Evolutionary conservation across 495 filamentous ascomycete species (phyloP).

Genomic region (Neurospora africana): DNA sequence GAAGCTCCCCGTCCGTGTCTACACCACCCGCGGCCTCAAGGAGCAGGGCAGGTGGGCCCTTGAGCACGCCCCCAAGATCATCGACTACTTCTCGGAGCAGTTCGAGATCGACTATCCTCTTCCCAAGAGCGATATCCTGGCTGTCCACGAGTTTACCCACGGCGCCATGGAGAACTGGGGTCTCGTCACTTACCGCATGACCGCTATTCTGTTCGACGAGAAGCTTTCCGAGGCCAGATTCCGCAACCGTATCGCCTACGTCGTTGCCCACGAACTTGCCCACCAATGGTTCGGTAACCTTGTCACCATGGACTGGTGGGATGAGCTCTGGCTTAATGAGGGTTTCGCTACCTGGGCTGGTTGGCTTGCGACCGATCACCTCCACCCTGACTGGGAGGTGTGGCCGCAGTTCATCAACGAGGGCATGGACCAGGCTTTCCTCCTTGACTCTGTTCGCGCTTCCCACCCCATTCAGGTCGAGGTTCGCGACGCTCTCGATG

Average conservation of each 20-base stretch:
- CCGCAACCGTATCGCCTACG: slow-evolving; percentile 86
- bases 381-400: slow-evolving; percentile 90
- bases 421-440: slow-evolving; percentile 80
- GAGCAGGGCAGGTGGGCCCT: slow-evolving; percentile 80
- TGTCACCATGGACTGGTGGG: slow-evolving; percentile 87
- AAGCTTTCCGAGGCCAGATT: slow-evolving; percentile 77
- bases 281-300: slow-evolving; percentile 99
- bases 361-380: slow-evolving; percentile 83
- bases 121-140: slow-evolving; percentile 88
- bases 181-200: slow-evolving; percentile 89
- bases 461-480: slow-evolving; percentile 94
- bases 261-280: slow-evolving; percentile 88
- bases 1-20: slow-evolving; percentile 85
- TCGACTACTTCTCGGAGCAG: slow-evolving; percentile 91
- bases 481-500: slow-evolving; percentile 78
- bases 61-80: slow-evolving; percentile 74
- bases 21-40: slow-evolving; percentile 83
- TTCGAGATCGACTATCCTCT: slow-evolving; percentile 94
- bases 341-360: slow-evolving; percentile 98
- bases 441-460: slow-evolving; percentile 74
- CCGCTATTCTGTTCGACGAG: slow-evolving; percentile 86
- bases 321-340: slow-evolving; percentile 93
- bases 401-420: slow-evolving; percentile 95
- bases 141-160: slow-evolving; percentile 83
- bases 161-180: slow-evolving; percentile 79